Conservation (phyloP, 768 basidiomycete genomes). For the Russula earlei region DNA sequence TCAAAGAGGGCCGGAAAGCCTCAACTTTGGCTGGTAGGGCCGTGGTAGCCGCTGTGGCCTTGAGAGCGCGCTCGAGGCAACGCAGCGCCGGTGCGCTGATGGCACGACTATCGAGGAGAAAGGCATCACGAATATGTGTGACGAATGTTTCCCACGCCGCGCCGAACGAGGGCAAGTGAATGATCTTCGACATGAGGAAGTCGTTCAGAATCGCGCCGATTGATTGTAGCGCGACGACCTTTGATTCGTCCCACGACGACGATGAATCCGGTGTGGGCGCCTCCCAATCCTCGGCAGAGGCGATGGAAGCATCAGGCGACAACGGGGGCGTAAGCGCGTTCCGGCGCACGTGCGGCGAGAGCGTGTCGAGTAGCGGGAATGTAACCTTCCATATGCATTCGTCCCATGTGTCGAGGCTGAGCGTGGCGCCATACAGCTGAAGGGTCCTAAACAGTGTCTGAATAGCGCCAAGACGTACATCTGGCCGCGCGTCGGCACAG, state of each 20-base stretch:
- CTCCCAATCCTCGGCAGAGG: not conserved
- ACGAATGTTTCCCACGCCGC: conserved; percentile 73
- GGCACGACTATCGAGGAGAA: conserved; percentile 50
- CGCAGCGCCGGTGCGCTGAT: conserved; percentile 81
- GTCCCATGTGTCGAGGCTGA: conserved; percentile 79
- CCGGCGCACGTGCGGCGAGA: conserved; percentile 47
- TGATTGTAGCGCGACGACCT: conserved; percentile 75
- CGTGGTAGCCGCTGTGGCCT: conserved; percentile 47
- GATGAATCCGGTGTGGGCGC: conserved; percentile 15
- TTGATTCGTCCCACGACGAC: conserved; percentile 79
- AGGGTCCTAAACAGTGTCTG: conserved; percentile 92
- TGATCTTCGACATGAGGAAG: conserved; percentile 66
- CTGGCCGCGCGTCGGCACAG: conserved; percentile 72
- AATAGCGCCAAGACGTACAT: conserved; percentile 89
- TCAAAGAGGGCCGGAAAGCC: conserved; percentile 29
- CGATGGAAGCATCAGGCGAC: conserved; percentile 13
- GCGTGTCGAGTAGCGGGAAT: conserved; percentile 73
- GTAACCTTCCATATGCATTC: conserved; percentile 87
- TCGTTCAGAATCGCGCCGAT: conserved; percentile 77
- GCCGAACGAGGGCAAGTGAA: conserved; percentile 58
- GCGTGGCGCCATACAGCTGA: conserved; percentile 83
- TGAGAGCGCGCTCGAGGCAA: conserved; percentile 71
- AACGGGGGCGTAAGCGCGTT: conserved; percentile 10
- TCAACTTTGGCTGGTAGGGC: conserved; percentile 25
- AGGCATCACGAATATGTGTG: conserved; percentile 56